Evolutionary conservation across 164 flowering plant genomes (phyloP).

Genomic region (Berberis thunbergii): DNA sequence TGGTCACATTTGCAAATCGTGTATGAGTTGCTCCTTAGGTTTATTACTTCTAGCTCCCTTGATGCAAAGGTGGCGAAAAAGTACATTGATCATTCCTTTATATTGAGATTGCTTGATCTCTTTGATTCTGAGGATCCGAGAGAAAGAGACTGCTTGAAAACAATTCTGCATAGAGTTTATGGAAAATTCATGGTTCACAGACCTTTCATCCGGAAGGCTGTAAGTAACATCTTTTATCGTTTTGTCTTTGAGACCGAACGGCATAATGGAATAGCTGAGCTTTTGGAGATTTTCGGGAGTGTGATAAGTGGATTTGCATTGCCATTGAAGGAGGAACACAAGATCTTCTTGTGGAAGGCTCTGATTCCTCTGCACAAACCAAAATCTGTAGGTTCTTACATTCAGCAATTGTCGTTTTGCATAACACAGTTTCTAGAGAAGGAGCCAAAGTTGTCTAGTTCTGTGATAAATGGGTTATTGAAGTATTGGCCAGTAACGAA

Average conservation of each 20-base stretch:
- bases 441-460: conserved; percentile 68
- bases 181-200: conserved; percentile 97
- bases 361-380: conserved; percentile 89
- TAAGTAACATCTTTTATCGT: conserved; percentile 73
- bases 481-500: conserved; percentile 89
- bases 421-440: conserved; percentile 76
- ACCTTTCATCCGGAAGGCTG: conserved; percentile 66
- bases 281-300: conserved; percentile 87
- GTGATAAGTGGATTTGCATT: conserved; percentile 85
- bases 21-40: conserved; percentile 72
- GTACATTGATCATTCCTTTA: conserved; percentile 65
- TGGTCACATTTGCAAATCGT: conserved; percentile 89
- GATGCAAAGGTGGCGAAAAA: conserved; percentile 80
- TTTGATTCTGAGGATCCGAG: conserved; percentile 91
- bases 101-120: conserved; percentile 62
- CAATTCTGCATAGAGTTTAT: conserved; percentile 75
- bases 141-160: conserved; percentile 80
- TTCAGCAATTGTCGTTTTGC: conserved; percentile 75
- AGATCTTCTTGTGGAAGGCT: conserved; percentile 69
- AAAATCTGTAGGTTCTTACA: conserved; percentile 59
- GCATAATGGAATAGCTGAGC: conserved; percentile 86
- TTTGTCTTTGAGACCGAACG: conserved; percentile 79
- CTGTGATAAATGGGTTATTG: conserved; percentile 69
- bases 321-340: conserved; percentile 90
- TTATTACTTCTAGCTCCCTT: conserved; percentile 49